These are phyloP conservation scores for Mycena leptocephala DNA, from an alignment of 768 basidiomycete species.

Conservation along the genomic window DNA sequence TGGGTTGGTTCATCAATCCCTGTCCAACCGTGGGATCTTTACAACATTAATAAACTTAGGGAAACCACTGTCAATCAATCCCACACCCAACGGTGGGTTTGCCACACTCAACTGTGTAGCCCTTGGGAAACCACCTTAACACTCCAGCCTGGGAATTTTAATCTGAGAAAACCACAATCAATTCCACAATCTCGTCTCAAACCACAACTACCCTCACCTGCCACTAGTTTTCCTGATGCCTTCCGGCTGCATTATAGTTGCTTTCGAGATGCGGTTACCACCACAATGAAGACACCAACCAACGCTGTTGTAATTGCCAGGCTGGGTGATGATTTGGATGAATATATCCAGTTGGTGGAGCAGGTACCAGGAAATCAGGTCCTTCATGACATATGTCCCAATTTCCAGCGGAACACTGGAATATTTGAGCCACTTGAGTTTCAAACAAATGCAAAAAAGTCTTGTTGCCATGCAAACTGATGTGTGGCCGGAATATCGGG, in stretches of 20 bases:
- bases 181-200: background rate
- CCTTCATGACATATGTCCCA: background rate
- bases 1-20: background rate
- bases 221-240: background rate
- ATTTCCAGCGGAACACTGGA: background rate
- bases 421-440: background rate
- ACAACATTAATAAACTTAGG: background rate
- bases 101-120: background rate
- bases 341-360: background rate
- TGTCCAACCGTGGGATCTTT: background rate
- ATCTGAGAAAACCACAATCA: too few relatives aligned
- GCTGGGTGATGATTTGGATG: too few relatives aligned
- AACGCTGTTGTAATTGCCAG: too few relatives aligned
- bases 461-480: constrained; percentile 14
- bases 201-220: background rate
- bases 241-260: background rate
- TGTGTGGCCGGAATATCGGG: constrained; percentile 12
- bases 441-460: background rate
- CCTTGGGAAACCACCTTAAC: background rate
- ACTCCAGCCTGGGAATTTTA: too few relatives aligned
- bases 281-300: too few relatives aligned
- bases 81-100: background rate
- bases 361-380: background rate
- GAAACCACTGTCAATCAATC: background rate
- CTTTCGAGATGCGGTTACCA: too few relatives aligned